Base-by-base conservation (phyloP, 2,329 filamentous ascomycete species). In the Nemania abortiva region DNA sequence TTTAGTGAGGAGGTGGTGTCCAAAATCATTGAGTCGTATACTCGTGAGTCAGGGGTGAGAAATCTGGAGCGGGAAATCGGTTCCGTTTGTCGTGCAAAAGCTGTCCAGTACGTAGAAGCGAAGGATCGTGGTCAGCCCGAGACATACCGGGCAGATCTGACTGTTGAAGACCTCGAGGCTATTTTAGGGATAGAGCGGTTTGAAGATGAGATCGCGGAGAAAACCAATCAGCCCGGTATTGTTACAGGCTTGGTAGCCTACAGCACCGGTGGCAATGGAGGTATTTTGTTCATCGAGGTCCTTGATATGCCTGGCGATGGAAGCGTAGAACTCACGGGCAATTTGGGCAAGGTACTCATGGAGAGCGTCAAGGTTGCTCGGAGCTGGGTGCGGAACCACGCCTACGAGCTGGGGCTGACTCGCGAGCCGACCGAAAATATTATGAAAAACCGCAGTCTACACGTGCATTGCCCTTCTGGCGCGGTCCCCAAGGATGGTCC, bases 281-380 rank as follows among this genome's bases (percentile, higher is more conserved):
- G 92, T 78, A 99, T 99, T 76, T 87, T 99, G 65, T 99, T 99
- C 85, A 99, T 99, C 75, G 96, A 99, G 82, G 94, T 98, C 53
- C 94, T 95, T 11, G 95, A 97, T 78, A 98, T 98, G 94, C 96
- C 96, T 0, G 96, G 96, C 52, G 91, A 89, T 65, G 96, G 96
- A 39, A 91, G 92, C 62, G 94, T 99, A 42, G 96, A 98, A 82
- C 89, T 99, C 29, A 99, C 96, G 0, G 96, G 96, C 70, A 98
- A 97, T 80, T 89, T 99, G 6, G 96, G 96, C 72, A 95, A 98
- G 75, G 96, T 99, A 34, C 89, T 99, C 68, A 98, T 98, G 82
- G 96, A 99, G 82, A 95, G 91, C 71, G 96, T 98, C 50, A 95
- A 98, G 81, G 96, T 99, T 22, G 96, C 96, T 11, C 86, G 98